Evolutionary conservation across 352 stramenopile species (phyloP), one percentile per base, ranked within the genome.

Genomic region (Pelagophyceae sp.): DNA sequence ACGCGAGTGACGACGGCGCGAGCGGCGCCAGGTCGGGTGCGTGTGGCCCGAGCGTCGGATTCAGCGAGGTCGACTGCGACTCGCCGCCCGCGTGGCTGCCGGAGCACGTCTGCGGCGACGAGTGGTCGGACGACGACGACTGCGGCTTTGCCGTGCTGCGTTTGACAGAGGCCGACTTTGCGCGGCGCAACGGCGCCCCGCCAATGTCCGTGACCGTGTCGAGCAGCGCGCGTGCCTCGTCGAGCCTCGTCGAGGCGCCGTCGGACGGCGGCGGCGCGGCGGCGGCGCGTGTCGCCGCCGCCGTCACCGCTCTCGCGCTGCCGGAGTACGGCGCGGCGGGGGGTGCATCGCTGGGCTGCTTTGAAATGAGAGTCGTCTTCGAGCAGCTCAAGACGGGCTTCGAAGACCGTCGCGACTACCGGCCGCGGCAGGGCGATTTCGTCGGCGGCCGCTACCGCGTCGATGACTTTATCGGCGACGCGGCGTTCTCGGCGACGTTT

Each of bases 361-460:
- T 91, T 78, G 79, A 88, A 72, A 78, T 93, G 27, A 84, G 85
- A 25, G 84, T 92, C 51, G 88, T 93, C 69, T 89, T 86, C 76
- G 89, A 89, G 72, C 84, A 82, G 38, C 81, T 89, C 76, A 83
- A 87, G 32, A 92, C 88, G 25, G 89, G 89, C 31, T 93, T 93
- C 77, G 88, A 92, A 72, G 84, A 86, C 29, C 88, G 82, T 0
- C 92, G 92, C 79, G 89, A 93, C 82, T 75, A 89, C 23, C 79
- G 85, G 33, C 78, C 89, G 0, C 82, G 87, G 74, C 72, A 82
- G 33, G 86, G 86, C 15, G 83, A 82, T 76, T 78, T 91, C 17
- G 85, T 94, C 70, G 87, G 85, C 29, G 90, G 88, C 17, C 85
- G 89, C 64, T 92, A 93, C 80, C 80, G 90, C n/a, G 85, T 92